A percentile compares a stretch with the other conserved stretches of the same genome.
These are phyloP conservation scores for Xenosphaeropsis pyriputrescens DNA, from an alignment of 2,329 filamentous ascomycete genomes.

Conservation along the genomic window DNA sequence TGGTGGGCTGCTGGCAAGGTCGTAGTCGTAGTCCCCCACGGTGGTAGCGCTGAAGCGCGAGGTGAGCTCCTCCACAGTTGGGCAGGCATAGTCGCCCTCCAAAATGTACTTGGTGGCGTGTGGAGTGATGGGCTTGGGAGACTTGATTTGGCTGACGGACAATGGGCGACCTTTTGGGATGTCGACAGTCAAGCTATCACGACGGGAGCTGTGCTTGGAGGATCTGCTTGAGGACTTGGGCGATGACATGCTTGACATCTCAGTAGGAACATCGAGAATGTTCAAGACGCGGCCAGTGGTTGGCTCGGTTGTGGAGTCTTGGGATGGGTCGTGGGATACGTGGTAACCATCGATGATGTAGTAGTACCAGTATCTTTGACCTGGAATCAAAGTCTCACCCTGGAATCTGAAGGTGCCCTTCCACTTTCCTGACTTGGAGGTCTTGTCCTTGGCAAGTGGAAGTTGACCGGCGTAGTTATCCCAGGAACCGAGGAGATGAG, in stretches of 20 bases:
- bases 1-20: conserved; percentile 42
- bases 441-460: conserved; percentile 79
- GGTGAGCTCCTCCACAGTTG: conserved; percentile 67
- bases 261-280: conserved; percentile 74
- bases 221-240: conserved; percentile 20
- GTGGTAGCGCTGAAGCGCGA: conserved; percentile 53
- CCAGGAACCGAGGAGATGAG: conserved; percentile 95
- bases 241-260: conserved; percentile 32
- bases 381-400: conserved; percentile 69
- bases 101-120: conserved; percentile 80
- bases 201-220: conserved; percentile 19
- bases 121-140: conserved; percentile 79
- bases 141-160: conserved; percentile 77
- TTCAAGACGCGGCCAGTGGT: conserved; percentile 95
- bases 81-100: conserved; percentile 60
- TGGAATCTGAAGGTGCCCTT: conserved; percentile 95
- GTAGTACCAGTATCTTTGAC: conserved; percentile 98
- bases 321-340: conserved; percentile 88
- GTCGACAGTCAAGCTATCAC: conserved; percentile 37
- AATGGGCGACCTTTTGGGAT: conserved; percentile 81
- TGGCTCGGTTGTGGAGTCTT: conserved; percentile 80
- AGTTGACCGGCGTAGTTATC: conserved; percentile 94
- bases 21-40: conserved; percentile 38
- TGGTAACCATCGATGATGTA: conserved; percentile 99
- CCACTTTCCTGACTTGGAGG: conserved; percentile 81